Conservation (phyloP, 2,329 filamentous ascomycete genomes). For the Phyllachora maydis region DNA sequence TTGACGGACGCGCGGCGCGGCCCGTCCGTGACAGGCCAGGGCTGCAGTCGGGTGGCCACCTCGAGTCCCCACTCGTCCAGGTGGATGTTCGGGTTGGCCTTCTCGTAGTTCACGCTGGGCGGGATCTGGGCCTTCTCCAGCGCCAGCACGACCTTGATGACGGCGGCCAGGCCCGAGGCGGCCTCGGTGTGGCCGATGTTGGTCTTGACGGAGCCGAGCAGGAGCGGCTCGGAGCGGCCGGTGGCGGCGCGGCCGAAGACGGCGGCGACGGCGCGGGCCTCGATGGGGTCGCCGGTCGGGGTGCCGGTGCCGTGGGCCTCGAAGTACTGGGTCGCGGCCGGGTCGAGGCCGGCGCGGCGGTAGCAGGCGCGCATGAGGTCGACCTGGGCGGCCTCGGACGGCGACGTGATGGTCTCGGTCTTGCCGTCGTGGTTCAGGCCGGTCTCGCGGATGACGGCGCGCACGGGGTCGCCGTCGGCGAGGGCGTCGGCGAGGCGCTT, state of each 20-base stretch:
- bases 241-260: slow-evolving; percentile 7
- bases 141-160: slow-evolving; percentile 3
- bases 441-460: slow-evolving; percentile 16
- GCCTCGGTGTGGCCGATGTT: slow-evolving; percentile 13
- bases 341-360: slow-evolving; percentile 8
- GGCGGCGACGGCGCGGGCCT: slow-evolving; percentile 14
- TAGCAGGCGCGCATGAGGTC: slow-evolving; percentile 14
- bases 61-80: slow-evolving; percentile 1
- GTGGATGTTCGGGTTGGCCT: slow-evolving; percentile 9
- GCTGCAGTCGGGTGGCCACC: neutral
- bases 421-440: slow-evolving; percentile 21
- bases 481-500: slow-evolving; percentile 25
- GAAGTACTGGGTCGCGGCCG: slow-evolving; percentile 11
- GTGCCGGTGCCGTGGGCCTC: slow-evolving; percentile 20
- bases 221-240: slow-evolving; percentile 7
- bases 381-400: slow-evolving; percentile 13
- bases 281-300: slow-evolving; percentile 17
- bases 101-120: neutral
- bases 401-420: slow-evolving; percentile 16
- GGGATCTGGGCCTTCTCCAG: slow-evolving; percentile 1
- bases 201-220: slow-evolving; percentile 9
- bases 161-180: slow-evolving; percentile 1
- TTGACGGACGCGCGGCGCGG: slow-evolving; percentile 9
- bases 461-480: slow-evolving; percentile 19
- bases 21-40: slow-evolving; percentile 2